Conservation (phyloP, 306 rosid species). For the Dalbergia cochinchinensis region DNA sequence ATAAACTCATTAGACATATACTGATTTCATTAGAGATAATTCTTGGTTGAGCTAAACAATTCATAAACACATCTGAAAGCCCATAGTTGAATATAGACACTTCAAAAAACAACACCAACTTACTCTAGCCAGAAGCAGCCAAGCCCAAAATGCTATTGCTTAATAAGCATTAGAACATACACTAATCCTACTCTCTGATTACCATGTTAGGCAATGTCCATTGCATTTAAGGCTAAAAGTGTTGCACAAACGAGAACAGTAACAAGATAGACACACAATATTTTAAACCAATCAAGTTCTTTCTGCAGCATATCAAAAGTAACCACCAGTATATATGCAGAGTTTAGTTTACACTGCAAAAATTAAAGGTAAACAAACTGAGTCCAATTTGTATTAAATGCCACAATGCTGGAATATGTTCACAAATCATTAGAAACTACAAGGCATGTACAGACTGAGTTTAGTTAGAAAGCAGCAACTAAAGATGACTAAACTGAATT, state of each 20-base stretch:
- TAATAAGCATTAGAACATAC: not conserved
- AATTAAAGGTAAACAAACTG: constrained; percentile 1
- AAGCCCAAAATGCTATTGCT: no score
- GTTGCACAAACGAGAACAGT: not conserved
- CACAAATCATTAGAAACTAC: not conserved
- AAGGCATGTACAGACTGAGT: not conserved
- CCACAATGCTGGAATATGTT: constrained; percentile 29
- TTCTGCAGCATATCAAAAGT: not conserved
- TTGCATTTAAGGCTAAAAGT: not conserved
- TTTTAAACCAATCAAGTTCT: not conserved
- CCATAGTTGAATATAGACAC: not conserved
- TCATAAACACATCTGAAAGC: not conserved
- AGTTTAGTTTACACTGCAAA: not conserved
- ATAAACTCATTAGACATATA: constrained; percentile 3
- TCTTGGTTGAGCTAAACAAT: constrained; percentile 29
- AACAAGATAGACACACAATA: not conserved
- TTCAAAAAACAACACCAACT: not conserved
- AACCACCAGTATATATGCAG: not conserved
- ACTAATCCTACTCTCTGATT: not conserved
- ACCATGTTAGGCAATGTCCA: not conserved
- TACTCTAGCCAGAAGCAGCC: not conserved
- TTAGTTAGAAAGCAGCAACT: not conserved
- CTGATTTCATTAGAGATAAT: not conserved
- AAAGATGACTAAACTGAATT: constrained; percentile 12
- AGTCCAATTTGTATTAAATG: not conserved